Percentiles rank a stretch among this genome's conserved stretches.
Conservation (phyloP, 2,329 filamentous ascomycete genomes). For the Talaromyces piceae region DNA sequence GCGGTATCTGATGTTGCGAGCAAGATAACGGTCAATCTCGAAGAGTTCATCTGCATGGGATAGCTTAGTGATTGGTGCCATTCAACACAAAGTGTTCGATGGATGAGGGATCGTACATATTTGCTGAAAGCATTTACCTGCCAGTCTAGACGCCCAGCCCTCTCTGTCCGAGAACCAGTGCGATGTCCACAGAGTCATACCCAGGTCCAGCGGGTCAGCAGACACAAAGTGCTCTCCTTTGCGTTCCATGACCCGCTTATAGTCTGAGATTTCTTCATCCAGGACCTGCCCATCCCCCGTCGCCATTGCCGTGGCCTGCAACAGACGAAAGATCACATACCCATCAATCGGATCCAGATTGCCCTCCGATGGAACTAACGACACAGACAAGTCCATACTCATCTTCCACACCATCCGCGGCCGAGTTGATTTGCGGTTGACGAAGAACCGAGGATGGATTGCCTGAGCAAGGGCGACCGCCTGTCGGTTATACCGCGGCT, state of each 20-base stretch:
- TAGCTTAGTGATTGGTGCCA: not conserved
- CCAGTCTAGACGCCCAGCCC: conserved; percentile 41
- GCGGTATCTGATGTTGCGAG: conserved; percentile 27
- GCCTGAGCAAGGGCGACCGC: conserved; percentile 47
- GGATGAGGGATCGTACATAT: conserved; percentile 21
- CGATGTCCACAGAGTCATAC: conserved; percentile 53
- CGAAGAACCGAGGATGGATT: conserved; percentile 48
- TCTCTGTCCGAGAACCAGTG: conserved; percentile 45
- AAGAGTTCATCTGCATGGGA: conserved; percentile 28
- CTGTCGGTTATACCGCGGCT: conserved; percentile 43
- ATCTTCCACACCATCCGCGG: conserved; percentile 52
- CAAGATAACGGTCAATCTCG: conserved; percentile 28
- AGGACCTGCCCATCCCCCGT: conserved; percentile 29
- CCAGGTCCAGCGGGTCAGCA: conserved; percentile 48
- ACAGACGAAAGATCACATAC: conserved; percentile 43
- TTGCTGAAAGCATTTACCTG: conserved; percentile 28
- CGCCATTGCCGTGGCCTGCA: conserved; percentile 37
- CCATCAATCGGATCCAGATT: conserved; percentile 52
- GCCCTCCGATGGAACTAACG: conserved; percentile 46
- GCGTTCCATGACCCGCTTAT: conserved; percentile 41
- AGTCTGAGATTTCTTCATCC: conserved; percentile 46
- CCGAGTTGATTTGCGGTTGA: conserved; percentile 23
- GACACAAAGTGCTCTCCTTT: conserved; percentile 41
- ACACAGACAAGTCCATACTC: conserved; percentile 40
- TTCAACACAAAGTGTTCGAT: not conserved